Evolutionary conservation across 148 eudicot species (phyloP).

Genomic region (Beta vulgaris): DNA sequence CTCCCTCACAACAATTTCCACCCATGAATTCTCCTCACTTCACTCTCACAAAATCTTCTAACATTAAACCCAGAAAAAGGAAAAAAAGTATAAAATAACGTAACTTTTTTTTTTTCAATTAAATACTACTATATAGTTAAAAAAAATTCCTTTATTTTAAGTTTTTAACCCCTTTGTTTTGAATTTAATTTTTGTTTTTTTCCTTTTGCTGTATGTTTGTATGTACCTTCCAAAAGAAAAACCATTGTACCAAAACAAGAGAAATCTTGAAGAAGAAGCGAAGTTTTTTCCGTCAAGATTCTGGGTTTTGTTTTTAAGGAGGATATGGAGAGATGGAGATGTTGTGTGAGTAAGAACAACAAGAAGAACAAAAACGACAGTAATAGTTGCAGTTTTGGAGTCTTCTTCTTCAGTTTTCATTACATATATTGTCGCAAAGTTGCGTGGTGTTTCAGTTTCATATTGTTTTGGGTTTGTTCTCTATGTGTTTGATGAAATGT

Average conservation of each 20-base stretch:
- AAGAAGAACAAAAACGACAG: not conserved
- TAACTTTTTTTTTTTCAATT: too few species aligned
- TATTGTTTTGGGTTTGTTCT: conserved; percentile 16
- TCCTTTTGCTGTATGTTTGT: not conserved
- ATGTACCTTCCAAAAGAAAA: conserved; percentile 7
- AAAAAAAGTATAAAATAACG: too few species aligned
- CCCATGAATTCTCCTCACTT: not conserved
- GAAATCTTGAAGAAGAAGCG: conserved; percentile 24
- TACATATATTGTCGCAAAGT: too few species aligned
- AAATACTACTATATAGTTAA: too few species aligned
- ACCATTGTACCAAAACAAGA: not conserved
- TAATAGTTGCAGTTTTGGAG: conserved; percentile 15
- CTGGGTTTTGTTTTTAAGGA: not conserved
- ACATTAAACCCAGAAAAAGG: not conserved
- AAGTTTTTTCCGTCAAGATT: not conserved
- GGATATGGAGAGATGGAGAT: conserved; percentile 25
- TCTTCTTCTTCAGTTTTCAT: not conserved
- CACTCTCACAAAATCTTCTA: not conserved
- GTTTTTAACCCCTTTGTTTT: not conserved
- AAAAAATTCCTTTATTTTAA: too few species aligned
- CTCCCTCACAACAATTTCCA: not conserved
- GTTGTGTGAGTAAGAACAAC: not conserved
- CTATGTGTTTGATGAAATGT: conserved; percentile 41
- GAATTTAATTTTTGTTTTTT: not conserved
- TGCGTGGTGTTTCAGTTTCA: not conserved